Conservation (phyloP, 2,329 filamentous ascomycete species). For the Pseudonectria buxi region DNA sequence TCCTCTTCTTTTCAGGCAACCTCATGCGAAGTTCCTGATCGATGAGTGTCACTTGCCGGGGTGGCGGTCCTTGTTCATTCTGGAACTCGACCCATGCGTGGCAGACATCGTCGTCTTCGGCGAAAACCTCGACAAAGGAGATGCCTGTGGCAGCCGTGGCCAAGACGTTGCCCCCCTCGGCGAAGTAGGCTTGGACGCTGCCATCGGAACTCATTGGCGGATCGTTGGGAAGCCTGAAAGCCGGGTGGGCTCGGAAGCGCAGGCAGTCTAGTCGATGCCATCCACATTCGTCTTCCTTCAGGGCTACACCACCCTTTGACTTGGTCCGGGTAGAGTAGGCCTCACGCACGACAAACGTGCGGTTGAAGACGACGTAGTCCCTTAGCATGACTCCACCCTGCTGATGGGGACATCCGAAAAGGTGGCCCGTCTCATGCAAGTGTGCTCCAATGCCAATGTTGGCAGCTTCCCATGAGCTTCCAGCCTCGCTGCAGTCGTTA, state of each 20-base stretch:
- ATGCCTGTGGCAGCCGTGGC: slow-evolving; percentile 76
- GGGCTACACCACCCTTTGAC: slow-evolving; percentile 68
- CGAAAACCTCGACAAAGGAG: slow-evolving; percentile 76
- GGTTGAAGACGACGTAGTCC: slow-evolving; percentile 78
- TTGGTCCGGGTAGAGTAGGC: slow-evolving; percentile 83
- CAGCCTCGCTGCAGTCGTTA: slow-evolving; percentile 80
- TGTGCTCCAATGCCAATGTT: slow-evolving; percentile 92
- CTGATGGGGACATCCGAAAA: slow-evolving; percentile 86
- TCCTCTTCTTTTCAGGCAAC: slow-evolving; percentile 66
- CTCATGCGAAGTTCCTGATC: slow-evolving; percentile 68
- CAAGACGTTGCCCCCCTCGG: slow-evolving; percentile 69
- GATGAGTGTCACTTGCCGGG: slow-evolving; percentile 65
- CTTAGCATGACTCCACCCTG: slow-evolving; percentile 87
- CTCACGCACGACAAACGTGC: slow-evolving; percentile 74
- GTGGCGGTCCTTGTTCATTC: slow-evolving; percentile 53
- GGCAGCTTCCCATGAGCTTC: slow-evolving; percentile 91
- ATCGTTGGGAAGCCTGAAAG: slow-evolving; percentile 80
- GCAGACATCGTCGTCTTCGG: slow-evolving; percentile 74
- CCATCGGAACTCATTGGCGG: slow-evolving; percentile 56
- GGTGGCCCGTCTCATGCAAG: slow-evolving; percentile 81
- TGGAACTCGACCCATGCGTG: slow-evolving; percentile 75
- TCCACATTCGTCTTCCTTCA: slow-evolving; percentile 73
- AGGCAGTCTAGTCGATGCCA: slow-evolving; percentile 90
- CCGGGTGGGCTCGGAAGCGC: slow-evolving; percentile 83
- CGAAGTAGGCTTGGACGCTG: slow-evolving; percentile 79